These are phyloP conservation scores for Candida xiaguanensis DNA, from an alignment of 805 yeast species.

Conservation along the genomic window DNA sequence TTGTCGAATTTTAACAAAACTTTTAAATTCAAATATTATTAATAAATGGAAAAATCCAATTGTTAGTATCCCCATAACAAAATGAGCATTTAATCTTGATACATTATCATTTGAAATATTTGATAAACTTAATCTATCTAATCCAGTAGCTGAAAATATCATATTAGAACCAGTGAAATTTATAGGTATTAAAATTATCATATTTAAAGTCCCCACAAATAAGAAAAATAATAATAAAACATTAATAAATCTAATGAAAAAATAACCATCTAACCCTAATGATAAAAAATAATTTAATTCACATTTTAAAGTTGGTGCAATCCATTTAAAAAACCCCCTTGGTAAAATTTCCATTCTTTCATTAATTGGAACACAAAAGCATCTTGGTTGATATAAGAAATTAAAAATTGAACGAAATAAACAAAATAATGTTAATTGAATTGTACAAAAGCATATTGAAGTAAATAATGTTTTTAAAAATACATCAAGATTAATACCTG, in stretches of 20 bases:
- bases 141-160: constrained; percentile 37
- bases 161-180: constrained; percentile 44
- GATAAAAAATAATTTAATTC: constrained; percentile 43
- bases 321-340: constrained; percentile 54
- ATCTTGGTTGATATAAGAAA: constrained; percentile 53
- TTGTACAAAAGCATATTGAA: constrained; percentile 49
- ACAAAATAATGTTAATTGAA: constrained; percentile 47
- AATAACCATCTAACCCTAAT: constrained; percentile 72
- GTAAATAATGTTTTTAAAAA: constrained; percentile 54
- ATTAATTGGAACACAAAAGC: constrained; percentile 38
- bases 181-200: constrained; percentile 62
- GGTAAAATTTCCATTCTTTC: constrained; percentile 37
- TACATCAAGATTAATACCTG: constrained; percentile 55
- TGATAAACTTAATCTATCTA: constrained; percentile 70
- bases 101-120: constrained; percentile 57
- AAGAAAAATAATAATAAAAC: constrained; percentile 49
- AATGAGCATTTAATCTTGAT: constrained; percentile 55
- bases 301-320: constrained; percentile 37
- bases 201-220: constrained; percentile 49
- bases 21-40: constrained; percentile 52
- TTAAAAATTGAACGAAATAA: constrained; percentile 30
- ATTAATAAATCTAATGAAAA: constrained; percentile 60
- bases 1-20: constrained; percentile 48
- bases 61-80: constrained; percentile 53
- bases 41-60: constrained; percentile 55